A percentile compares a stretch with the other conserved stretches of the same genome.
These are phyloP conservation scores for Hypoxylon trugodes DNA, from an alignment of 495 filamentous ascomycete species.

Conservation along the genomic window DNA sequence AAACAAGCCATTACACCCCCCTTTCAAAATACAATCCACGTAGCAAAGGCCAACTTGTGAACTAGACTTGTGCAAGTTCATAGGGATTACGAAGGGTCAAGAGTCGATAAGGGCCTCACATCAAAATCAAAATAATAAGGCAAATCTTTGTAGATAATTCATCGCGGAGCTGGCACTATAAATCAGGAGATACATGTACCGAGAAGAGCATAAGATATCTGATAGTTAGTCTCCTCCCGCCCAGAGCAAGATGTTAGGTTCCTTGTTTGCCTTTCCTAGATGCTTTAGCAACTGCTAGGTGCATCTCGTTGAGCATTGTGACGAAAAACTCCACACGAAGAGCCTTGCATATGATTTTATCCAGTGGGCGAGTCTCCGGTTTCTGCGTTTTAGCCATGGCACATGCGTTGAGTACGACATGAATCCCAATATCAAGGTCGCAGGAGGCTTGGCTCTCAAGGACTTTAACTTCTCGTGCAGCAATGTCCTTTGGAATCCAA, in stretches of 20 bases:
- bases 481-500: slow-evolving; percentile 5
- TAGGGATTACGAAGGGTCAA: too few relatives aligned
- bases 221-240: not conserved
- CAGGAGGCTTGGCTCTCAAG: not conserved
- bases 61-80: too few relatives aligned
- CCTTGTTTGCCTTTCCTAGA: not conserved
- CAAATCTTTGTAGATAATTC: too few relatives aligned
- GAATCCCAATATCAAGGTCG: slow-evolving; percentile 6
- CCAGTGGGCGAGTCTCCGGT: not conserved
- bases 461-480: not conserved
- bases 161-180: too few relatives aligned
- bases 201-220: not conserved
- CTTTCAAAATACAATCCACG: too few relatives aligned
- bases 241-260: not conserved
- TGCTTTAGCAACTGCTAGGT: slow-evolving; percentile 13
- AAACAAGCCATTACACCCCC: too few relatives aligned
- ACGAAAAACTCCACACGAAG: slow-evolving; percentile 18
- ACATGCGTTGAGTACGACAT: slow-evolving; percentile 16
- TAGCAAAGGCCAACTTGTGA: too few relatives aligned
- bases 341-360: slow-evolving; percentile 6
- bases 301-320: slow-evolving; percentile 14
- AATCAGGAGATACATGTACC: too few relatives aligned
- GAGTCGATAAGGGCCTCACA: too few relatives aligned
- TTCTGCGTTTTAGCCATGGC: slow-evolving; percentile 14
- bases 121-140: too few relatives aligned